These are phyloP conservation scores for Fraxinus baroniana DNA, from an alignment of 305 asterid genomes.

Conservation along the genomic window DNA sequence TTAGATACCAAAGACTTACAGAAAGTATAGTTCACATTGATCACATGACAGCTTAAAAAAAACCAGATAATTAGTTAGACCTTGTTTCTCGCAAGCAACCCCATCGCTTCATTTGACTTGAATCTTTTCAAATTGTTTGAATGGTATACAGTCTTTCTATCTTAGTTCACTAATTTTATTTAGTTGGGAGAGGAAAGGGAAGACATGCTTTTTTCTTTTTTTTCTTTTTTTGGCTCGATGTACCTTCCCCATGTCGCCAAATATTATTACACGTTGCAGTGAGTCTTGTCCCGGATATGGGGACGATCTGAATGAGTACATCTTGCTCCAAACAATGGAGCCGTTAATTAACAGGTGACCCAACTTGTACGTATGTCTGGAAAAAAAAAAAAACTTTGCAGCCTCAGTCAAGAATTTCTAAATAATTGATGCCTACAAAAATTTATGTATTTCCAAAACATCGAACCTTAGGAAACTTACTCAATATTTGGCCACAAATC, in stretches of 20 bases:
- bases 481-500: constrained; percentile 46
- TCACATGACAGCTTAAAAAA: not conserved
- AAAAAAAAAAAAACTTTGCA: not conserved
- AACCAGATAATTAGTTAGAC: not conserved
- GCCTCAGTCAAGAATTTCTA: not conserved
- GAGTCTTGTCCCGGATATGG: constrained; percentile 56
- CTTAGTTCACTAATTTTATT: not conserved
- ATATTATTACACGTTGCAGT: constrained; percentile 44
- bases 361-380: constrained; percentile 45
- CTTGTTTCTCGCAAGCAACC: not conserved
- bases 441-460: not conserved
- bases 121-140: not conserved
- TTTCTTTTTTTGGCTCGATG: not conserved
- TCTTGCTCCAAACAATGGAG: constrained; percentile 41
- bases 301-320: constrained; percentile 35
- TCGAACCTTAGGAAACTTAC: constrained; percentile 18
- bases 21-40: not conserved
- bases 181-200: not conserved
- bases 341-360: constrained; percentile 38
- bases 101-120: not conserved
- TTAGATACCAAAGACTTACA: not conserved
- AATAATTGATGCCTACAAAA: not conserved
- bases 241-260: constrained; percentile 66
- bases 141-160: not conserved
- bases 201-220: not conserved